Evolutionary conservation across 345 rosid species (phyloP), one percentile per base, ranked within the genome.

Genomic region (Ricinus communis): DNA sequence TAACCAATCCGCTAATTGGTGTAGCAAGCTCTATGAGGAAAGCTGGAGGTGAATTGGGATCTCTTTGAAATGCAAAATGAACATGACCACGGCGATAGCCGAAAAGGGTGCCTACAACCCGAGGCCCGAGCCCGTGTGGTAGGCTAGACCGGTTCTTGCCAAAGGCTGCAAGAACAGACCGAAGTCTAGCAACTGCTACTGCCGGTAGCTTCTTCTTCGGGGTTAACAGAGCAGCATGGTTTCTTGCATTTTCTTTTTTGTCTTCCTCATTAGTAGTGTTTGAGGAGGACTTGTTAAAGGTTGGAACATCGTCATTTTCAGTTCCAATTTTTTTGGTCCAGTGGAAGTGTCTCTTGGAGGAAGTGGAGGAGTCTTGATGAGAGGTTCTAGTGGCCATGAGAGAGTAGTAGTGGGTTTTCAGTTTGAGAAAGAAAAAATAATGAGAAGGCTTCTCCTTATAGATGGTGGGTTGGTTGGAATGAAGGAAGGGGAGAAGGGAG

Each of bases 51-150:
- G 96, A 87, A 63, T 21, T 80, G 40, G 99, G 89, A 52, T 96
- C 95, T 66, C 80, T 96, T 70, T 96, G 98, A 57, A 96, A 82
- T 4, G 97, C 91, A 71, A 96, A 89, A 79, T 93, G 98, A 53
- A 96, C 99, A 74, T 93, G 99, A 2, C 99, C 98, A 1, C 92
- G 85, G 52, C 93, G 83, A 46, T 81, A 82, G 45, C 99, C 98
- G 69, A 96, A 96, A 18, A 96, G 91, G 21, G 99, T 96, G 31
- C 99, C 98, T 0, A 91, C 85, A 36, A 91, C 97, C 73, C 93
- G 79, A 7, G 85, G 75, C 47, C 98, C 96, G 0, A 86, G 86
- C 16, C 81, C 79, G 51, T 72, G 64, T 22, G 82, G 81, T 5
- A 81, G 77, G 58, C 36, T 43, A 16, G 87, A 72, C 52, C 90